Base-by-base conservation (phyloP, 345 rosid genomes). In the Cochlearia excelsa region DNA sequence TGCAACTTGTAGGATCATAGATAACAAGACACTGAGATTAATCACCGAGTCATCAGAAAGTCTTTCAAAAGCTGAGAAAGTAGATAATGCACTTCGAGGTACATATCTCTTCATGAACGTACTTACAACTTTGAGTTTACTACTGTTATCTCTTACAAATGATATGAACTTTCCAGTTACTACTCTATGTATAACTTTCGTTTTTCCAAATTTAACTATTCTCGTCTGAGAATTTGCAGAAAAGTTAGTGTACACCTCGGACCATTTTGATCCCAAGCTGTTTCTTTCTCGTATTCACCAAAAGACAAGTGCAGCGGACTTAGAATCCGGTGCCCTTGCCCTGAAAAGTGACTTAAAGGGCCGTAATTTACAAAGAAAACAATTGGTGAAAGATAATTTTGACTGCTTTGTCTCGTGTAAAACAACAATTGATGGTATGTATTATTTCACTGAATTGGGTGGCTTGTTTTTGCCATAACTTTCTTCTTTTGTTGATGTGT, bases 401-500 rank as follows among this genome's bases (percentile, higher is more conserved):
- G 99, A 93, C 74, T 93, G 97, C 78, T 93, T 93, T 75, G 99
- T 93, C 82, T 93, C 97, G 7, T 93, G 99, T 82, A 93, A 93
- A 81, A 93, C 95, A 26, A 89, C 97, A 35, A 93, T 93, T 76
- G 99, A 93, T 76, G 99, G 98, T 92, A 85, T 61, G 79, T 61
- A 54, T 65, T 26, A 35, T 31, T 46, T 54, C 39, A 40, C 57
- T 54, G 67, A 33, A 46, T 7, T 49, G 54, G 52, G 59, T 69
- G 3, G 48, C 65, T 61, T 51, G 5, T 38, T 11, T 39, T 57
- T 33, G 5, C 5, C 5, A 33, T 33, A 2, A 42, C 23, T 16
- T 16, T 16, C 23, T 16, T 59, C 47, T 57, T 51, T 26, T 61
- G 50, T 69, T 82, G 47, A 73, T 53, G 37, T 46, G 50, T 50